Conservation (phyloP, 306 rosid genomes). For the Gillenia trifoliata region DNA sequence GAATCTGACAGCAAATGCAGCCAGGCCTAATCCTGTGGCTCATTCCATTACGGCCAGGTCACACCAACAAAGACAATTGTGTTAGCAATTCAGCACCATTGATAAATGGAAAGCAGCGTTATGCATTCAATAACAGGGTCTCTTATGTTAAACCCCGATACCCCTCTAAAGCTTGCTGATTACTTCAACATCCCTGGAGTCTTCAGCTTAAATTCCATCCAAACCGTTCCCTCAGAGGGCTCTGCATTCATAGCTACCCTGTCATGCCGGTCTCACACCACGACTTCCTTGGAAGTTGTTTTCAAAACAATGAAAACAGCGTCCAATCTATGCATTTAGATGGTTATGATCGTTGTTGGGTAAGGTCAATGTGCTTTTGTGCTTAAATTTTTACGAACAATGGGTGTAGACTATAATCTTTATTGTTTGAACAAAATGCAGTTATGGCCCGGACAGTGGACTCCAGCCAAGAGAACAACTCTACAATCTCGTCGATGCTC, state of each 20-base stretch:
- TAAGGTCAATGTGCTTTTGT: constrained; percentile 28
- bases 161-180: constrained; percentile 98
- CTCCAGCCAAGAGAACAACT: constrained; percentile 46
- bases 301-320: constrained; percentile 73
- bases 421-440: constrained; percentile 32
- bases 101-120: constrained; percentile 77
- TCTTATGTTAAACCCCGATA: constrained; percentile 74
- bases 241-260: constrained; percentile 55
- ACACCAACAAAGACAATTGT: constrained; percentile 53
- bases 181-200: constrained; percentile 82
- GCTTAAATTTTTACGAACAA: neutral
- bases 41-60: constrained; percentile 86
- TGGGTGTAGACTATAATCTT: constrained; percentile 3
- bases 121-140: constrained; percentile 66
- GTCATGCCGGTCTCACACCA: constrained; percentile 58
- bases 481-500: constrained; percentile 79
- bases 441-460: constrained; percentile 80
- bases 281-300: constrained; percentile 78
- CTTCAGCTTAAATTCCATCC: constrained; percentile 51
- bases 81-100: constrained; percentile 70
- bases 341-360: constrained; percentile 94
- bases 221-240: constrained; percentile 50
- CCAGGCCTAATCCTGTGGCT: constrained; percentile 98
- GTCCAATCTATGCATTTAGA: constrained; percentile 92
- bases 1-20: constrained; percentile 97